Conservation (phyloP, 805 yeast genomes). For the Candida coquimbonensis region DNA sequence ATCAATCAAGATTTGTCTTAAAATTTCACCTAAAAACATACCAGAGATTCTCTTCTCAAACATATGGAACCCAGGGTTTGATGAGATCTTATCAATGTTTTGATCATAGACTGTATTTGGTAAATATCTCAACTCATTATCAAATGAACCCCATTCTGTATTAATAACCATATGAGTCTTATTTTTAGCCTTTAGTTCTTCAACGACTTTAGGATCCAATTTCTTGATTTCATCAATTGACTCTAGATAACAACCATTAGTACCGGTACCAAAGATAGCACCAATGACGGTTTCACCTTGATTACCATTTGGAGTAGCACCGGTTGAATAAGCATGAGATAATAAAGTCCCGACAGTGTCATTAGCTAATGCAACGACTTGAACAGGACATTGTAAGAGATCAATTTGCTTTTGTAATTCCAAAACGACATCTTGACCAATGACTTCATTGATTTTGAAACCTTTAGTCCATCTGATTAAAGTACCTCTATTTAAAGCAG, state of each 20-base stretch:
- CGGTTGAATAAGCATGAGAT: constrained; percentile 76
- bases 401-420: constrained; percentile 67
- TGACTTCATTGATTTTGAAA: constrained; percentile 76
- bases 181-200: constrained; percentile 33
- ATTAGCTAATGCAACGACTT: constrained; percentile 83
- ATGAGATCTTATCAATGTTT: constrained; percentile 60
- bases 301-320: constrained; percentile 44
- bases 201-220: constrained; percentile 42
- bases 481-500: constrained; percentile 69
- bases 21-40: constrained; percentile 86
- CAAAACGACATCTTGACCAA: constrained; percentile 75
- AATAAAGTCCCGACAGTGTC: constrained; percentile 94
- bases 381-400: constrained; percentile 49
- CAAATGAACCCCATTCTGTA: constrained; percentile 98
- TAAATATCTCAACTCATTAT: constrained; percentile 65
- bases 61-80: constrained; percentile 83
- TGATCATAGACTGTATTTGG: constrained; percentile 78
- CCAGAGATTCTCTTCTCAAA: constrained; percentile 92
- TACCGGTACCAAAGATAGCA: constrained; percentile 94
- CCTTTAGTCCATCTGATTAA: constrained; percentile 97
- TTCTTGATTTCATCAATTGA: constrained; percentile 66
- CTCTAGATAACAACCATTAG: constrained; percentile 93
- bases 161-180: constrained; percentile 76
- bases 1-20: constrained; percentile 68
- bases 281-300: constrained; percentile 79